Conservation (phyloP, 176 grass and related monocot species). For the Sorghum bicolor region DNA sequence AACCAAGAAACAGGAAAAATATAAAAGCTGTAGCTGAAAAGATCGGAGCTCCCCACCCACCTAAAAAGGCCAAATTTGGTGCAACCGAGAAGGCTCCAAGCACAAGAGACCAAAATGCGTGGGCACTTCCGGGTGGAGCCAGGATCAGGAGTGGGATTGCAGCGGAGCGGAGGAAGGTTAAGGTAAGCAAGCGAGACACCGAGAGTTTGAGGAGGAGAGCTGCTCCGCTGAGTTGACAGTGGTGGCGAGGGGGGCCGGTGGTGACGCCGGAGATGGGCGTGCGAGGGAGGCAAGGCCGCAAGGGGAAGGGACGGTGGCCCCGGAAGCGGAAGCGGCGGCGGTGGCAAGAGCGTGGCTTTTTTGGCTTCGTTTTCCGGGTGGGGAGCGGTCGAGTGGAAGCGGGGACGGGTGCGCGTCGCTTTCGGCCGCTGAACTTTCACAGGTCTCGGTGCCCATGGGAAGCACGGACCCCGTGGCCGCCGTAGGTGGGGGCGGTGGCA, state of each 20-base stretch:
- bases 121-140: constrained; percentile 29
- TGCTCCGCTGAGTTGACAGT: neutral
- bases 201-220: neutral
- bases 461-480: constrained; percentile 9
- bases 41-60: constrained; percentile 20
- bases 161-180: neutral
- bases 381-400: neutral
- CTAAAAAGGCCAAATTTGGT: constrained; percentile 46
- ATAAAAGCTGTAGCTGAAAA: constrained; percentile 27
- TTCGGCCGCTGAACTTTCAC: constrained; percentile 32
- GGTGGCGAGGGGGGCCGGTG: neutral
- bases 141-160: neutral
- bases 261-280: neutral
- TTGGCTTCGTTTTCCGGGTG: neutral
- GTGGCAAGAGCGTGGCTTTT: neutral
- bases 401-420: constrained; percentile 10
- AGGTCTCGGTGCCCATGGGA: constrained; percentile 7
- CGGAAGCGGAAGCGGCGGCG: neutral
- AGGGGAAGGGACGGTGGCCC: neutral
- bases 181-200: neutral
- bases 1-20: constrained; percentile 16
- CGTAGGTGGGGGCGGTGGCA: neutral
- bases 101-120: constrained; percentile 30
- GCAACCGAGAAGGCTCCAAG: constrained; percentile 35
- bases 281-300: no score